Percentiles rank a stretch among this genome's conserved stretches.
These are phyloP conservation scores for Trametes polyzona DNA, from an alignment of 1,284 basidiomycete species.

Conservation along the genomic window DNA sequence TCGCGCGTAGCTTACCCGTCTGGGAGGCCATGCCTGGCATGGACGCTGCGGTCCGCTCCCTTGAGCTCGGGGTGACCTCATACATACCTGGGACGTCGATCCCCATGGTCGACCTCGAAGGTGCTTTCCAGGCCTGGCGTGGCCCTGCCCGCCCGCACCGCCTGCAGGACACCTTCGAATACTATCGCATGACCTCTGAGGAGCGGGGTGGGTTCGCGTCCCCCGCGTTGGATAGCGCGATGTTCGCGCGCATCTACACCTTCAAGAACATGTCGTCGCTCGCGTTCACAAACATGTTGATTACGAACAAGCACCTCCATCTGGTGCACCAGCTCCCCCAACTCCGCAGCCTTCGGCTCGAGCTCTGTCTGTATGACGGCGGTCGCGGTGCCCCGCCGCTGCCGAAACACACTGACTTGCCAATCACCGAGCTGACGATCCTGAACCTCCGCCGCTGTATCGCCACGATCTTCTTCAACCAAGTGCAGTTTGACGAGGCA, in stretches of 20 bases:
- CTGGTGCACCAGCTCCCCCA: conserved; percentile 39
- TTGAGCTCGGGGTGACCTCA: conserved; percentile 30
- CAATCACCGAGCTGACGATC: conserved; percentile 44
- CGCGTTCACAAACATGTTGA: conserved; percentile 37
- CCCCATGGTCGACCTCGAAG: conserved; percentile 17
- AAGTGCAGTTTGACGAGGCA: conserved; percentile 18
- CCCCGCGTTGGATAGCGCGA: conserved; percentile 29
- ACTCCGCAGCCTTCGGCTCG: conserved; percentile 40
- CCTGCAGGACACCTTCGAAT: conserved; percentile 10
- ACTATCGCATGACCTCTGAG: conserved; percentile 13
- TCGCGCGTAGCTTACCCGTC: conserved; percentile 26
- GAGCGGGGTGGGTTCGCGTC: conserved; percentile 28
- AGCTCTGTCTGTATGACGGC: conserved; percentile 39
- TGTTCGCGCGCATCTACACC: conserved; percentile 34
- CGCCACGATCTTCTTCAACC: not conserved
- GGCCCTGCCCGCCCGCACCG: not conserved
- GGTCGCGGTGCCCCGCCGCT: conserved; percentile 13
- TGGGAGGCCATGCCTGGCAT: conserved; percentile 28
- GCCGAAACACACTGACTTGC: conserved; percentile 35
- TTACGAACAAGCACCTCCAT: conserved; percentile 38
- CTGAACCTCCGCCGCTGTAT: conserved; percentile 31
- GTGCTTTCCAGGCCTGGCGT: conserved; percentile 6
- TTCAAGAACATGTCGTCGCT: conserved; percentile 40
- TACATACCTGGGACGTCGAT: conserved; percentile 22
- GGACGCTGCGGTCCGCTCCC: conserved; percentile 24